Base-by-base conservation (phyloP, 2,329 filamentous ascomycete genomes). In the Exophiala calicioides region DNA sequence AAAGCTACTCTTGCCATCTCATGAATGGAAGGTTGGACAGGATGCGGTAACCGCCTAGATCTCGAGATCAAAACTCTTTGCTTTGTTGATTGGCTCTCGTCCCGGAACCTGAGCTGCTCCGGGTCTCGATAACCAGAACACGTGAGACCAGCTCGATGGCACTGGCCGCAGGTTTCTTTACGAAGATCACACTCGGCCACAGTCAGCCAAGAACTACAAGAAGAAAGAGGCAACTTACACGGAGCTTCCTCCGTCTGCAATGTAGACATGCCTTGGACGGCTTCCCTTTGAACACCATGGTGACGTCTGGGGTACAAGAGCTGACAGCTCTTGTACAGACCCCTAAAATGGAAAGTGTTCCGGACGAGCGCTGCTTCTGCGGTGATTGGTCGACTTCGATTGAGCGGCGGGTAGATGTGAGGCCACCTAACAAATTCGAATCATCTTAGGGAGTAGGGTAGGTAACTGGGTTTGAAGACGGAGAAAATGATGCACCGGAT, bases 61-160 rank as follows among this genome's bases (percentile, higher is more conserved):
- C 27, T 34, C n/a, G 33, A 5, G 9, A 29, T 38, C 32, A 38
- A 21, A 13, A 32, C 40, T 29, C 26, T 55, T n/a, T 39, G 48
- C 13, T 26, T 47, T 18, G 45, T 45, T n/a, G 26, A 19, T 15
- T 52, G 21, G 44, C 44, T 65, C 47, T 65, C 62, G 40, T 64
- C 53, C 10, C 58, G 60, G 42, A 65, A 64, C 26, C 61, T 36
- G 2, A 64, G 43, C 19, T 60, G 51, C 13, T 53, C 37, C n/a
- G 60, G 53, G 23, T 66, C 62, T 23, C 58, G 59, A 43, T 65
- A 66, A 34, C 63, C 62, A 27, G 58, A 52, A 31, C 63, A 65
- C 32, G 52, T 27, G 31, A 64, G 58, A 16, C 60, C 59, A 16
- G 56, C 61, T 36, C 63, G 55, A 30, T 45, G 60, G 42, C 62